Conservation (phyloP, 2,329 filamentous ascomycete genomes). For the Colletotrichum agaves region DNA sequence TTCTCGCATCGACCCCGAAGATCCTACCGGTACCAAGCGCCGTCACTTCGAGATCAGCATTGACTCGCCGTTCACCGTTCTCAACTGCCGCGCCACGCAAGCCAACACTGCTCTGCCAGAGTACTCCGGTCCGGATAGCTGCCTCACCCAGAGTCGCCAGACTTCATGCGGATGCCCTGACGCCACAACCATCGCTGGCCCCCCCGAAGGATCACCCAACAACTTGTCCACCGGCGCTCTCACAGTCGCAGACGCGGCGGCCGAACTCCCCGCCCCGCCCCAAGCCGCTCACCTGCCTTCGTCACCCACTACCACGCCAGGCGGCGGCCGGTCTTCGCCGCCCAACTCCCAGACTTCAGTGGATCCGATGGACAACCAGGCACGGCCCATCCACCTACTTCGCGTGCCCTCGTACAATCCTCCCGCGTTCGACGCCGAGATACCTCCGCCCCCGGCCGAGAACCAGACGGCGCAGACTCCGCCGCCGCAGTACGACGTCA, state of each 20-base stretch:
- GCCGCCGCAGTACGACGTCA: constrained; percentile 84
- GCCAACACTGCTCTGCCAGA: constrained; percentile 87
- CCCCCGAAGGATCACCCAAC: constrained; percentile 70
- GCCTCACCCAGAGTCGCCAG: constrained; percentile 53
- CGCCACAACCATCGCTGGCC: constrained; percentile 69
- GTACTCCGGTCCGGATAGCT: constrained; percentile 69
- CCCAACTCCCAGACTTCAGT: constrained; percentile 26
- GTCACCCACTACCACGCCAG: constrained; percentile 39
- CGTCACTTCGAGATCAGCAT: constrained; percentile 97
- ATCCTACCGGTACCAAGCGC: constrained; percentile 76
- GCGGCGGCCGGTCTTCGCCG: constrained; percentile 22
- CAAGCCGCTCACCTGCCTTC: constrained; percentile 64
- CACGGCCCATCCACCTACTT: constrained; percentile 85
- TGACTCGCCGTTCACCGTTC: constrained; percentile 92
- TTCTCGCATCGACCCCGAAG: constrained; percentile 82
- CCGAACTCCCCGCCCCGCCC: constrained; percentile 58
- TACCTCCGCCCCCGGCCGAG: constrained; percentile 71
- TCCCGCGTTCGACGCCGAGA: constrained; percentile 85
- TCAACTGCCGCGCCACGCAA: constrained; percentile 92
- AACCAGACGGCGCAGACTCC: constrained; percentile 72
- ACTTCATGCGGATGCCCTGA: constrained; percentile 67
- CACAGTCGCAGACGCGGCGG: constrained; percentile 49
- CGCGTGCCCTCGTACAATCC: constrained; percentile 88
- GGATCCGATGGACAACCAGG: constrained; percentile 43
- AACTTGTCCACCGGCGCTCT: constrained; percentile 68